Evolutionary conservation across 148 eudicot genomes (phyloP).

Genomic region (Spergularia bocconei): DNA sequence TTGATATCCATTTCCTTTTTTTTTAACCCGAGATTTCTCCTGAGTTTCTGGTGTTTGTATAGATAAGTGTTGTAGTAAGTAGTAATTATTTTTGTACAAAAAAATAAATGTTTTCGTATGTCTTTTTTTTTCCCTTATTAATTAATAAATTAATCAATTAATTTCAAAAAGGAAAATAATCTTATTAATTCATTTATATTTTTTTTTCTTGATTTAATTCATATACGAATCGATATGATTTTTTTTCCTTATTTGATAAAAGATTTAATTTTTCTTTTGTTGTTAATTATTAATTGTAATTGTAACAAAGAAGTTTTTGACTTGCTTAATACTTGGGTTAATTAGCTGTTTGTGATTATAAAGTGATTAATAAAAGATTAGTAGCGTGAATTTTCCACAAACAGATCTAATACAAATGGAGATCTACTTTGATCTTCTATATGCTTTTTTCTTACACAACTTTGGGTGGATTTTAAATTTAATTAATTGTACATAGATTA

Average conservation of each 20-base stretch:
- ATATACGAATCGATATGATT: too few species aligned
- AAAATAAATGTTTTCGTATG: too few species aligned
- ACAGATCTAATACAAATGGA: conserved; percentile 13
- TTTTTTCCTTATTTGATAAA: neutral
- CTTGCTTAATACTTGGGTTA: conserved; percentile 15
- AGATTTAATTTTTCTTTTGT: neutral
- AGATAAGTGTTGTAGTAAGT: too few species aligned
- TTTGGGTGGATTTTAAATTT: too few species aligned
- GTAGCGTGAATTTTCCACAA: conserved; percentile 5
- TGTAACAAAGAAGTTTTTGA: conserved; percentile 18
- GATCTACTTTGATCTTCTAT: conserved; percentile 15
- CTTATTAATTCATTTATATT: neutral
- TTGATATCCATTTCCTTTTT: neutral
- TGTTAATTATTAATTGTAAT: neutral
- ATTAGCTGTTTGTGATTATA: neutral
- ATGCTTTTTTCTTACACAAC: conserved; percentile 8
- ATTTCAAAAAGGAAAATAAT: too few species aligned
- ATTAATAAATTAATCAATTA: too few species aligned
- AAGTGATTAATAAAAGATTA: conserved; percentile 1
- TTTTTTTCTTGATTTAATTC: neutral
- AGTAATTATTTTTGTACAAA: neutral
- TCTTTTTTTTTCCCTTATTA: too few species aligned
- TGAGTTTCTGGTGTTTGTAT: neutral
- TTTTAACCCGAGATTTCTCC: neutral
- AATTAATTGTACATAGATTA: too few species aligned